Conservation (phyloP, 2,329 filamentous ascomycete genomes). For the Epichloe aotearoae region DNA sequence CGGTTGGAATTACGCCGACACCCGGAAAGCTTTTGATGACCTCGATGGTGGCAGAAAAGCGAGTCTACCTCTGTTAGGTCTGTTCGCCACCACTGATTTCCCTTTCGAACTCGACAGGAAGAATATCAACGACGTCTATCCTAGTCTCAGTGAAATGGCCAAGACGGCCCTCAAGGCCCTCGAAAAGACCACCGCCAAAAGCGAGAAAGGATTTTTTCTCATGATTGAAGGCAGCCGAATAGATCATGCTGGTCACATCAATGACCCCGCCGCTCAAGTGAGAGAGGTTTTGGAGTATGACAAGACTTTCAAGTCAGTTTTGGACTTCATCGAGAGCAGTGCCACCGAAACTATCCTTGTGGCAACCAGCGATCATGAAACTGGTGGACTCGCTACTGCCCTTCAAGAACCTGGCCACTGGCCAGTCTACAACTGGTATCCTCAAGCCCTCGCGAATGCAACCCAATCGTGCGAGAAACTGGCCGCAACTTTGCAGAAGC, state of each 20-base stretch:
- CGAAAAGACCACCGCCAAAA: conserved; percentile 66
- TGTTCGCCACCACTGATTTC: conserved; percentile 72
- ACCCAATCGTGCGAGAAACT: conserved; percentile 70
- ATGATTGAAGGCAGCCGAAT: conserved; percentile 98
- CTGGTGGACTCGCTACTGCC: conserved; percentile 73
- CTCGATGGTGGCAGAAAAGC: conserved; percentile 54
- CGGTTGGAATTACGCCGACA: conserved; percentile 67
- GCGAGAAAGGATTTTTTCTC: conserved; percentile 89
- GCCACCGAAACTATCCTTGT: conserved; percentile 68
- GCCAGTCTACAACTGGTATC: conserved; percentile 64
- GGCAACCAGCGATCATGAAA: conserved; percentile 91
- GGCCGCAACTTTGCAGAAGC: conserved; percentile 44
- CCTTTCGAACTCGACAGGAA: conserved; percentile 89
- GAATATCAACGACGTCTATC: conserved; percentile 66
- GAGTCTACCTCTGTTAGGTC: conserved; percentile 69
- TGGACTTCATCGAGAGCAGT: conserved; percentile 71
- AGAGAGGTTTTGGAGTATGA: conserved; percentile 95
- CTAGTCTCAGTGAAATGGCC: conserved; percentile 85
- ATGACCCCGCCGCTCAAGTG: conserved; percentile 73
- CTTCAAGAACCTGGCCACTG: conserved; percentile 46
- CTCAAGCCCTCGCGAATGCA: conserved; percentile 58
- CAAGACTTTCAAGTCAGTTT: conserved; percentile 64
- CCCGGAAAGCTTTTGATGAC: conserved; percentile 61
- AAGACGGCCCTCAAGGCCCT: conserved; percentile 67
- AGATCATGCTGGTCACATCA: conserved; percentile 82